These are phyloP conservation scores for Kurtzmaniella natalensis DNA, from an alignment of 1,139 yeast species.

Conservation along the genomic window DNA sequence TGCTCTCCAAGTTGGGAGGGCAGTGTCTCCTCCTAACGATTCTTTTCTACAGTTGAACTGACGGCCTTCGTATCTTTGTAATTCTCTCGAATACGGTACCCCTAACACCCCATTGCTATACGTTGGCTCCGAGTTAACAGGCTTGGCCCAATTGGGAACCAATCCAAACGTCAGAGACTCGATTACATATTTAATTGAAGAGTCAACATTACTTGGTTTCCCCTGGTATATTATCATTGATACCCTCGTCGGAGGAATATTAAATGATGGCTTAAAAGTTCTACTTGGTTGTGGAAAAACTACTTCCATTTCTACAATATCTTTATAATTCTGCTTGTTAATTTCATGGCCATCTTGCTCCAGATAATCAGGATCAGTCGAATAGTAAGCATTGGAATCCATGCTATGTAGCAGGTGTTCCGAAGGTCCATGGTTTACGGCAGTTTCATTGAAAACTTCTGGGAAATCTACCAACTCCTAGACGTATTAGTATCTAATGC, in stretches of 20 bases:
- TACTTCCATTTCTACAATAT: conserved; percentile 9
- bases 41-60: conserved; percentile 66
- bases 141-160: conserved; percentile 41
- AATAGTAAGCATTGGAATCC: not conserved
- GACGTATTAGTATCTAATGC: conserved; percentile 11
- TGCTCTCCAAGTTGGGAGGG: conserved; percentile 48
- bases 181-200: conserved; percentile 17
- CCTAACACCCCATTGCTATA: conserved; percentile 16
- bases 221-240: conserved; percentile 31
- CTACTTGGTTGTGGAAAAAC: conserved; percentile 4
- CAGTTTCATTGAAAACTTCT: conserved; percentile 23
- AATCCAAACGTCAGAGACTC: conserved; percentile 43
- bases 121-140: conserved; percentile 25
- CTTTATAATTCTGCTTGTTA: not conserved
- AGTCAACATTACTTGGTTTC: conserved; percentile 6
- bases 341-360: conserved; percentile 5
- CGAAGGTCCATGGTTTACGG: conserved; percentile 8
- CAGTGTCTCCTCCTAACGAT: conserved; percentile 32
- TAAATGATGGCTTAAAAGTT: conserved; percentile 26
- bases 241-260: conserved; percentile 38
- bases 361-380: conserved; percentile 1
- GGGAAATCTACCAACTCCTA: conserved; percentile 30
- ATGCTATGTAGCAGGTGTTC: conserved; percentile 6
- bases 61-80: conserved; percentile 27
- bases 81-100: conserved; percentile 23